Conservation (phyloP, 1,284 basidiomycete species). For the Ustilago curta region DNA sequence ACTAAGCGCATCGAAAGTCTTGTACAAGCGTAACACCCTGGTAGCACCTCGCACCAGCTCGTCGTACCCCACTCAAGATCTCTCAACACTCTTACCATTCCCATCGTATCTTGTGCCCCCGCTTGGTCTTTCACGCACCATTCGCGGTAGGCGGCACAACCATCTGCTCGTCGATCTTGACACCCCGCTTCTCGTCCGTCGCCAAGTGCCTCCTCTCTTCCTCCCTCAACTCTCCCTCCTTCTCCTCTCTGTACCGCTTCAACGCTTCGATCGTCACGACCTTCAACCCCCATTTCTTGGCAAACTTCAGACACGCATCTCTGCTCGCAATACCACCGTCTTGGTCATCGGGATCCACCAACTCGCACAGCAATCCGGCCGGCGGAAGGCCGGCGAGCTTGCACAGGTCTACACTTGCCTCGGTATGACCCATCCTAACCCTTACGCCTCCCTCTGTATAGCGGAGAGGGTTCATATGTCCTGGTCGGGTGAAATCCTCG, state of each 20-base stretch:
- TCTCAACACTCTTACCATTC: too few species aligned
- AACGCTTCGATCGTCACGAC: constrained; percentile 89
- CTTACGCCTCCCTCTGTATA: constrained; percentile 87
- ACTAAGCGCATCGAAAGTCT: too few species aligned
- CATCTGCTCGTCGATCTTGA: constrained; percentile 40
- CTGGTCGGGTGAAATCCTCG: constrained; percentile 89
- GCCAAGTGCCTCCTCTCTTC: constrained; percentile 15
- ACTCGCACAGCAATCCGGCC: constrained; percentile 91
- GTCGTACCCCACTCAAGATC: too few species aligned
- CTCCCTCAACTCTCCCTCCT: constrained; percentile 40
- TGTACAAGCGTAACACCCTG: too few species aligned
- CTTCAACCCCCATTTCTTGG: constrained; percentile 88
- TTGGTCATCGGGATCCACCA: constrained; percentile 89
- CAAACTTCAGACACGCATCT: constrained; percentile 91
- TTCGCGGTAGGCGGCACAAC: constrained; percentile 40
- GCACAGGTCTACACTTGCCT: constrained; percentile 90
- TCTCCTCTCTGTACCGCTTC: constrained; percentile 69
- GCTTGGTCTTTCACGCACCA: constrained; percentile 2
- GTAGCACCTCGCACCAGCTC: too few species aligned
- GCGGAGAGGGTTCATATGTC: constrained; percentile 93
- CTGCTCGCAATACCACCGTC: constrained; percentile 93
- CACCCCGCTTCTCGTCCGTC: constrained; percentile 36
- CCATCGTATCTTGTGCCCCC: background rate
- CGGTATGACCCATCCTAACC: constrained; percentile 90
- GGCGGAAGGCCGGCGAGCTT: constrained; percentile 79